Percentiles rank a stretch among this genome's conserved stretches.
These are phyloP conservation scores for Naegleria lovaniensis DNA, from an alignment of 208 protist genomes.

Conservation along the genomic window DNA sequence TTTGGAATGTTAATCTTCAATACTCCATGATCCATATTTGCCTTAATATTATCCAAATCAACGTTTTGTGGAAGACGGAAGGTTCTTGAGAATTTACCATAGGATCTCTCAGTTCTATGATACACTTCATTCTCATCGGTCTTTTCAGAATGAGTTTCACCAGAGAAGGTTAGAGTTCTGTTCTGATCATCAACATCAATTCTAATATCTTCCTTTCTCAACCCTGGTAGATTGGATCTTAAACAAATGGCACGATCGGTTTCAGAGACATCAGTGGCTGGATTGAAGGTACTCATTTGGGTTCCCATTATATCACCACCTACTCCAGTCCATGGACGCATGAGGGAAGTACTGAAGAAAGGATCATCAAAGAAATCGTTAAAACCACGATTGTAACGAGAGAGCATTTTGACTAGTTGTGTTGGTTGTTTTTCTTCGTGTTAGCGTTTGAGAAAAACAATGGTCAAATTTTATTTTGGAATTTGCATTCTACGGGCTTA, in stretches of 20 bases:
- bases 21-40: constrained; percentile 29
- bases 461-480: too few species aligned
- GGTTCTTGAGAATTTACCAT: constrained; percentile 16
- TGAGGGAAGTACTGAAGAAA: too few species aligned
- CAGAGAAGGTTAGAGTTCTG: neutral
- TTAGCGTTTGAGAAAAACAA: too few species aligned
- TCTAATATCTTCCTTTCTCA: constrained; percentile 29
- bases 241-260: neutral
- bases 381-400: neutral
- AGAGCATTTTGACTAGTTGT: too few species aligned
- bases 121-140: constrained; percentile 12
- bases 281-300: neutral
- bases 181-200: constrained; percentile 26
- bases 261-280: constrained; percentile 24
- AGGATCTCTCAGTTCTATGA: constrained; percentile 16
- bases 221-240: constrained; percentile 8
- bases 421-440: too few species aligned
- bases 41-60: constrained; percentile 21
- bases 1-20: constrained; percentile 31
- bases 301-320: neutral
- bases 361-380: too few species aligned
- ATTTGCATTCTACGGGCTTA: too few species aligned
- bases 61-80: constrained; percentile 23
- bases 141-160: constrained; percentile 26
- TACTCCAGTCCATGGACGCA: neutral